A percentile compares a stretch with the other conserved stretches of the same genome.
These are phyloP conservation scores for Domatiomyces globalis DNA, from an alignment of 2,329 filamentous ascomycete species.

Conservation along the genomic window DNA sequence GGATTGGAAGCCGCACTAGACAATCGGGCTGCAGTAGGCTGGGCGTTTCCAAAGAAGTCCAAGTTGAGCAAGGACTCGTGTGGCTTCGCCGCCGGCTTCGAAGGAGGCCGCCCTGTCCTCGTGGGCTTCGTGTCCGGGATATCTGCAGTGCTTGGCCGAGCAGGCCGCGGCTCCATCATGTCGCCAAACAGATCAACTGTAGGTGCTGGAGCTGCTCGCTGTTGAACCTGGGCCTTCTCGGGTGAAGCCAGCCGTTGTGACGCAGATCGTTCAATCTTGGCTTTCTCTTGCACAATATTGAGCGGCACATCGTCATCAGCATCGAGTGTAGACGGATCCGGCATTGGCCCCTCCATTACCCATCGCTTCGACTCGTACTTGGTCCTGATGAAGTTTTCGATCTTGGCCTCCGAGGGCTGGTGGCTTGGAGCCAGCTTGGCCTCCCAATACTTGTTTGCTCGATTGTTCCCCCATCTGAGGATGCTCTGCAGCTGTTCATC, in stretches of 20 bases:
- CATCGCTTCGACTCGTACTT: constrained; percentile 98
- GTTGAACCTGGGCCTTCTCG: constrained; percentile 22
- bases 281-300: constrained; percentile 56
- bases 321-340: constrained; percentile 79
- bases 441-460: constrained; percentile 98
- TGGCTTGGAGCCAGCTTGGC: constrained; percentile 82
- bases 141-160: constrained; percentile 59
- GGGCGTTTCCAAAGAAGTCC: constrained; percentile 70
- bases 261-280: constrained; percentile 48
- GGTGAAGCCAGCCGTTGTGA: constrained; percentile 37
- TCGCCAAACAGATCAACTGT: constrained; percentile 70
- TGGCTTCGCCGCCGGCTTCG: constrained; percentile 43
- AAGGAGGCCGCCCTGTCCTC: constrained; percentile 47
- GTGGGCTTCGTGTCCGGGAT: constrained; percentile 46
- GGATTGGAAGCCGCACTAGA: constrained; percentile 60
- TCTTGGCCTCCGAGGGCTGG: constrained; percentile 90
- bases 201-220: constrained; percentile 19
- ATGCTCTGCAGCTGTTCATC: constrained; percentile 94
- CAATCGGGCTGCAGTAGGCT: constrained; percentile 56
- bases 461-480: constrained; percentile 85
- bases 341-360: constrained; percentile 96
- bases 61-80: constrained; percentile 78
- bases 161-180: constrained; percentile 48
- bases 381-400: constrained; percentile 98
- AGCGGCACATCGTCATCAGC: constrained; percentile 64